A percentile compares a stretch with the other conserved stretches of the same genome.
These are phyloP conservation scores for Aspergillus baeticus DNA, from an alignment of 495 filamentous ascomycete species.

Conservation along the genomic window DNA sequence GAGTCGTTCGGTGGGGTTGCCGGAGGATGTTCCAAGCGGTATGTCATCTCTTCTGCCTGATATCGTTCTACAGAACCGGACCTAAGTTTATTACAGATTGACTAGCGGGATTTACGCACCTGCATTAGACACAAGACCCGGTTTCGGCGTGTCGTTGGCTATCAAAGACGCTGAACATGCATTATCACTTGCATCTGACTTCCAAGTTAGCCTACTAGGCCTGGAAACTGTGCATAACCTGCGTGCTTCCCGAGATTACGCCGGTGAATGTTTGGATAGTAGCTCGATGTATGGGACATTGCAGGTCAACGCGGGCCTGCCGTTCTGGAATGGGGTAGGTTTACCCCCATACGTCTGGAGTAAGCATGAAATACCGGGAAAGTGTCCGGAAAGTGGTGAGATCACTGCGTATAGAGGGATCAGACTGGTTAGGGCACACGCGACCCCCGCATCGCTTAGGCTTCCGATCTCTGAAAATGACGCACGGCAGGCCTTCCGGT, in stretches of 20 bases:
- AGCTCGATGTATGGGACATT: slow-evolving; percentile 44
- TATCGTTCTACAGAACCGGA: background rate
- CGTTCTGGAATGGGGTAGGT: slow-evolving; percentile 40
- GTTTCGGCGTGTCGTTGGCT: slow-evolving; percentile 42
- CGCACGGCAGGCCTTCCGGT: too few species aligned
- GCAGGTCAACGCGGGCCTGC: slow-evolving; percentile 38
- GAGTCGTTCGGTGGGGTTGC: slow-evolving; percentile 52
- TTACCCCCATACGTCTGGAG: too few species aligned
- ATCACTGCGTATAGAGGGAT: too few species aligned
- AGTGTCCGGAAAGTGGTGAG: too few species aligned
- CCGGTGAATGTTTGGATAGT: slow-evolving; percentile 42
- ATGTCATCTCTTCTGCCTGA: background rate
- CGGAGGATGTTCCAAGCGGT: slow-evolving; percentile 48
- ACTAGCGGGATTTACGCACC: slow-evolving; percentile 45
- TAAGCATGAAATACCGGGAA: too few species aligned
- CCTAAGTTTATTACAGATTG: slow-evolving; percentile 24
- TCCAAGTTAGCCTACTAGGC: slow-evolving; percentile 36
- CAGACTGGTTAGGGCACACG: too few species aligned
- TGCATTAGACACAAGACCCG: slow-evolving; percentile 36
- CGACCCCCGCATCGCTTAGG: too few species aligned
- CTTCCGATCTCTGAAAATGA: too few species aligned
- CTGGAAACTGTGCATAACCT: slow-evolving; percentile 36
- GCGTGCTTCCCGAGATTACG: slow-evolving; percentile 39
- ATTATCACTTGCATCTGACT: slow-evolving; percentile 32
- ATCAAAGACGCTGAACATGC: slow-evolving; percentile 48